Evolutionary conservation across 345 rosid species (phyloP), one percentile per base, ranked within the genome.

Genomic region (Linum trigynum): DNA sequence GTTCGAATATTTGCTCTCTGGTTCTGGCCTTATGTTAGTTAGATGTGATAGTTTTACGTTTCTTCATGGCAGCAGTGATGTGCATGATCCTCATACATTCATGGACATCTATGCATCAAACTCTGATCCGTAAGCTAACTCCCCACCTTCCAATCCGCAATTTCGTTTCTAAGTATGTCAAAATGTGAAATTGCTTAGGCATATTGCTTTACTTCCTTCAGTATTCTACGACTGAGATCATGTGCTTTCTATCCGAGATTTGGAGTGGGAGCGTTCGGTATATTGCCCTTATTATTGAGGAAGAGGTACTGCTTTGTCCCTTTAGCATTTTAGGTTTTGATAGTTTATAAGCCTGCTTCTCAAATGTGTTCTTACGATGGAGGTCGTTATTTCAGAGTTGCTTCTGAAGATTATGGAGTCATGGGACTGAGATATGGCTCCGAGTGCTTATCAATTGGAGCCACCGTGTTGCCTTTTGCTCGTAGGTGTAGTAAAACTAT

Each of bases 381-480:
- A 62, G 39, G 59, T 48, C 68, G 7, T 65, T 64, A 62, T 57
- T 75, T n/a, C 80, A 85, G 82, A 70, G 55, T 67, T 60, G 42
- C 79, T 65, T 65, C 90, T 67, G 86, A 84, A 64, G 83, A 83
- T 67, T 76, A 70, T 67, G 89, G 95, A 76, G 68, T 84, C 16
- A 74, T 92, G 85, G 98, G 96, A 64, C 71, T 89, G 81, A 87
- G 96, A 81, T 92, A 87, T 74, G 95, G 92, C 70, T 78, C 92
- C 6, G 76, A 59, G 59, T 83, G 77, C 75, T 68, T 92, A 67
- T 92, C 98, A 68, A 55, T 82, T 9, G 95, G 98, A 68, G 85
- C 88, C 65, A 81, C 84, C 23, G 43, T 86, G 36, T 70, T 76
- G 79, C 96, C 95, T 63, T 87, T 82, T 35, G 64, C 86, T 23